Evolutionary conservation across 1,139 yeast genomes (phyloP).

Genomic region (Candida glucosophila): DNA sequence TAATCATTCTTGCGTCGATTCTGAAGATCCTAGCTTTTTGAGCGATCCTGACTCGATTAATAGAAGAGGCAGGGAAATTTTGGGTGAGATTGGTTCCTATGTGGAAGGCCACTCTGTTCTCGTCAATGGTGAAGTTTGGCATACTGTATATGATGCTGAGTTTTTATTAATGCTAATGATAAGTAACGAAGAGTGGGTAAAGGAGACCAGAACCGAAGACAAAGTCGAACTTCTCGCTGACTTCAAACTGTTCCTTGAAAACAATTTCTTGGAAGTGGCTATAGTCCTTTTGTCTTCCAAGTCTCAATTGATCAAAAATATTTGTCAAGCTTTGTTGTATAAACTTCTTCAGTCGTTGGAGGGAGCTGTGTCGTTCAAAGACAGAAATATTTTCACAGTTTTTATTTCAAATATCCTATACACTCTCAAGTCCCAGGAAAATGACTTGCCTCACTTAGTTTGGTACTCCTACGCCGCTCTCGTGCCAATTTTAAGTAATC

Average conservation of each 20-base stretch:
- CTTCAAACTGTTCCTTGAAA: slow-evolving; percentile 49
- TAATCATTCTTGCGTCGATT: slow-evolving; percentile 9
- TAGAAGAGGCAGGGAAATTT: no score
- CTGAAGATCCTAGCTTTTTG: slow-evolving; percentile 4
- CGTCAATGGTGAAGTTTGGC: slow-evolving; percentile 10
- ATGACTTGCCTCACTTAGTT: slow-evolving; percentile 26
- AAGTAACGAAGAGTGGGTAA: slow-evolving; percentile 55
- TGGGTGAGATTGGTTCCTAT: no score
- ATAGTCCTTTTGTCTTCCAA: slow-evolving; percentile 37
- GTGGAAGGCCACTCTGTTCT: slow-evolving; percentile 6
- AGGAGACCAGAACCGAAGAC: slow-evolving; percentile 13
- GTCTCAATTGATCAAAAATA: slow-evolving; percentile 6
- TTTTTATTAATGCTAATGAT: slow-evolving; percentile 49
- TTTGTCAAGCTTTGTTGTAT: slow-evolving; percentile 30
- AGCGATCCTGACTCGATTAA: no score
- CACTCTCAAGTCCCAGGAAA: slow-evolving; percentile 25
- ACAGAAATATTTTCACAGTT: slow-evolving; percentile 47
- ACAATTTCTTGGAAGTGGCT: slow-evolving; percentile 49
- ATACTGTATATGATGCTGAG: slow-evolving; percentile 48
- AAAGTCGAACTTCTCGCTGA: slow-evolving; percentile 25
- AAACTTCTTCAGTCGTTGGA: slow-evolving; percentile 33
- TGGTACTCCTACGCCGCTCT: slow-evolving; percentile 45
- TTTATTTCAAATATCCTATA: slow-evolving; percentile 53
- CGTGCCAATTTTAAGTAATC: slow-evolving; percentile 51
- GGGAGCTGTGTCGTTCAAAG: slow-evolving; percentile 39